Evolutionary conservation across 495 filamentous ascomycete genomes (phyloP), one percentile per base, ranked within the genome.

Genomic region (Trichocladium uniseriatum): DNA sequence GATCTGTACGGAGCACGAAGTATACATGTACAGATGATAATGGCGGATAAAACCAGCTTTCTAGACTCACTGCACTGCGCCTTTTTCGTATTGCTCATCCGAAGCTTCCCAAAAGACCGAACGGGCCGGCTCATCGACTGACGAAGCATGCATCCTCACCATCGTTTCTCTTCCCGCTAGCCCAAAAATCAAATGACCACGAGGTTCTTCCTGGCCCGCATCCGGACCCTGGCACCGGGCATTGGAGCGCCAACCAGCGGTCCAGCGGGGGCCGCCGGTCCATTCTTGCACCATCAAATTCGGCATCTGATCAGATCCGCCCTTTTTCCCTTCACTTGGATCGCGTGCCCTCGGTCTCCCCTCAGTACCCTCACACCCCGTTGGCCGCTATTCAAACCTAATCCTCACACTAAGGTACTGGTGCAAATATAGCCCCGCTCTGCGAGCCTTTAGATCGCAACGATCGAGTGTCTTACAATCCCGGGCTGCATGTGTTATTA

Each of bases 401-500:
- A 27, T 13, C 3, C 11, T 13, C 34, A 36, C 11, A 27, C 24
- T 8, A 27, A 27, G 24, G 8, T 27, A 27, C 24, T 8, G 24
- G 24, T 4, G n/a, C n/a, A n/a, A n/a, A n/a, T n/a, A n/a, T n/a
- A n/a, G 7, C 31, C 7, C 31, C 14, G 11, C 19, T 8, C 20
- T 11, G n/a, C 29, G 39, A 36, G 49, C 27, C 22, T 27, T 19
- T 10, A 27, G 31, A 47, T 43, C 31, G 16, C 44, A 42, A 53
- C 28, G 43, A 43, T 53, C 43, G 31, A 42, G 43, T 53, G 50
- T 38, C 43, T 22, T 47, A 43, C 44, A 47, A 40, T 8, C 49
- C 37, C 36, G 46, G 2, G 49, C 20, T 46, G 49, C 38, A 42
- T 52, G n/a, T 18, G 15, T 42, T 13, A 27, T 8, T n/a, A n/a